Evolutionary conservation across 2,329 filamentous ascomycete species (phyloP).

Genomic region (Cylindrodendrum hubeiense): DNA sequence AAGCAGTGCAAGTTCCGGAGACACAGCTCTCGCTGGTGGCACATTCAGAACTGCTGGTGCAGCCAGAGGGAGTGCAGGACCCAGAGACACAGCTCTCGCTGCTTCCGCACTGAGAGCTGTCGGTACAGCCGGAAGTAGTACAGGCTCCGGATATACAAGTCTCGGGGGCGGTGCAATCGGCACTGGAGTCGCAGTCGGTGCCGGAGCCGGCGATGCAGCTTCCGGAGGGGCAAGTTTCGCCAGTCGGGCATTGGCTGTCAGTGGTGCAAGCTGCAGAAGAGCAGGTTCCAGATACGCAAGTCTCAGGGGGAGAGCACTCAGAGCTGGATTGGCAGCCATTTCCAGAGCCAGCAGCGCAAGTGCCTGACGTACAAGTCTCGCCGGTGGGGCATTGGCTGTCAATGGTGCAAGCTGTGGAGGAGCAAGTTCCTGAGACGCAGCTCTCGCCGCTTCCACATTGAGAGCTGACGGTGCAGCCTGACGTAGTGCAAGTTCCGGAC

Average conservation of each 20-base stretch:
- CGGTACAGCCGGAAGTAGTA: not conserved
- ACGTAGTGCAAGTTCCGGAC: not conserved
- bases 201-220: not conserved
- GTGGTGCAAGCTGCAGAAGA: not conserved
- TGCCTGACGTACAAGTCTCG: not conserved
- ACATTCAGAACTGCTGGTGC: too few relatives aligned
- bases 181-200: not conserved
- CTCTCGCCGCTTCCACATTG: not conserved
- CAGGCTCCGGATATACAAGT: conserved; percentile 1
- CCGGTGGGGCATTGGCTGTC: not conserved
- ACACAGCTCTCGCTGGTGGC: not conserved
- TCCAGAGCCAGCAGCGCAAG: not conserved
- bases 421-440: not conserved
- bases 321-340: not conserved
- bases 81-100: not conserved
- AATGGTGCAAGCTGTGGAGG: not conserved
- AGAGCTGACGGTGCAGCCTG: not conserved
- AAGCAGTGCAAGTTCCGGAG: not conserved
- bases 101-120: not conserved
- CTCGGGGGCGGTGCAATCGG: not conserved
- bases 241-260: not conserved
- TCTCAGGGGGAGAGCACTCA: not conserved
- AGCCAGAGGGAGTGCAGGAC: not conserved
- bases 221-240: not conserved
- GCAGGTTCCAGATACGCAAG: not conserved